Evolutionary conservation across 2,329 filamentous ascomycete species (phyloP), one percentile per base, ranked within the genome.

Genomic region (Ophiostoma sp.): DNA sequence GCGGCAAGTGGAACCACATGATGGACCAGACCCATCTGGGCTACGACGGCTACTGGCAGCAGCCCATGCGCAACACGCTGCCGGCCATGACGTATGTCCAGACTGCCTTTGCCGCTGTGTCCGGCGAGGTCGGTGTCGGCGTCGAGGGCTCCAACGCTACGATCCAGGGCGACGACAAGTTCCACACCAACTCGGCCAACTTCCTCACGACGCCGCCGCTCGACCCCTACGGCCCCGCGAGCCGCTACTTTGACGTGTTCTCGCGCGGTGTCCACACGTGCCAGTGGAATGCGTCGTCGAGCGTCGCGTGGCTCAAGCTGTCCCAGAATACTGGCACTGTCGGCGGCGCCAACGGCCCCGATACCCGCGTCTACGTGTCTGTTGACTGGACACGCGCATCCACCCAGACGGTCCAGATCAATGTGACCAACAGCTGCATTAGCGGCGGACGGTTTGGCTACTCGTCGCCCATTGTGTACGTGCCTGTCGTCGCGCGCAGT

Each of bases 31-130:
- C 82, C 0, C 84, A 85, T 72, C 76, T 85, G 8, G 83, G 83
- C 27, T 85, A 83, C 64, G 78, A 84, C 66, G 81, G 79, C 64
- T 81, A 82, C 75, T 85, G 88, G 88, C 89, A 91, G 76, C 88
- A 91, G 75, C 87, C 89, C 0, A 90, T 90, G 88, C 81, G 87
- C 45, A 89, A 91, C 74, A 83, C 83, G 0, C 81, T 89, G 1
- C 87, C 88, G 0, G 82, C 68, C 7, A 80, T 90, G 71, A 78
- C 82, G 5, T 88, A 85, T 71, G 84, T 88, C 1, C 85, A 88
- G 74, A 81, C 80, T 2, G 77, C 80, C 1, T 85, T 88, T 66
- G 81, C 88, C 12, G 83, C 84, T 5, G 78, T 90, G 5, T 83
- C 85, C 0, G 89, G 89, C 7, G 81, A 87, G 67, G 79, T 91